These are phyloP conservation scores for Musa beccarii DNA, from an alignment of 176 grass and related monocot genomes.

Conservation along the genomic window DNA sequence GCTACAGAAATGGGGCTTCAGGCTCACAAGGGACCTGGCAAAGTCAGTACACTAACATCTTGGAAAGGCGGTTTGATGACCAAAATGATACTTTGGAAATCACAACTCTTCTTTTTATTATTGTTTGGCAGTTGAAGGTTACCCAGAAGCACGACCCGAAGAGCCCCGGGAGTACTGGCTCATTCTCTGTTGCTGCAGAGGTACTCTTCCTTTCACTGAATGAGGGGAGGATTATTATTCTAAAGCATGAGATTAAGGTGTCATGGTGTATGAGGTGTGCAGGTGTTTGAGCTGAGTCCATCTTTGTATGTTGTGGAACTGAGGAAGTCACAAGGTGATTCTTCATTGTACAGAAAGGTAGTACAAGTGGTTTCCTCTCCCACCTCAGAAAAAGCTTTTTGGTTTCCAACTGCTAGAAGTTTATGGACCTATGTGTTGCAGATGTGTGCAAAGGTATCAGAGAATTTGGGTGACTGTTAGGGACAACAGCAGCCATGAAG, in stretches of 20 bases:
- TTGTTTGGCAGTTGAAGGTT: slow-evolving; percentile 52
- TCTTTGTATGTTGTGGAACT: slow-evolving; percentile 78
- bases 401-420: not conserved
- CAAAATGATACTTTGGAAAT: not conserved
- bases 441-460: slow-evolving; percentile 16
- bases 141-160: slow-evolving; percentile 36
- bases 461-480: not conserved
- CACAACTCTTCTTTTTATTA: not conserved
- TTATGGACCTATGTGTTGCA: not conserved
- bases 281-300: slow-evolving; percentile 84
- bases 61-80: not conserved
- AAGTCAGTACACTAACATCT: slow-evolving; percentile 32
- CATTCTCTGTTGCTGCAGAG: slow-evolving; percentile 57
- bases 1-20: slow-evolving; percentile 66
- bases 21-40: slow-evolving; percentile 51
- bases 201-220: slow-evolving; percentile 19
- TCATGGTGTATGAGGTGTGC: not conserved
- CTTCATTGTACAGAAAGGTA: slow-evolving; percentile 75
- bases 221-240: too few relatives aligned
- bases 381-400: not conserved
- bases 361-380: not conserved
- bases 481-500: not conserved
- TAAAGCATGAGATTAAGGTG: too few relatives aligned
- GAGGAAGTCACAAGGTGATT: slow-evolving; percentile 68
- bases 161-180: slow-evolving; percentile 27